Base-by-base conservation (phyloP, 352 stramenopile genomes). In the Pythium oligandrum region DNA sequence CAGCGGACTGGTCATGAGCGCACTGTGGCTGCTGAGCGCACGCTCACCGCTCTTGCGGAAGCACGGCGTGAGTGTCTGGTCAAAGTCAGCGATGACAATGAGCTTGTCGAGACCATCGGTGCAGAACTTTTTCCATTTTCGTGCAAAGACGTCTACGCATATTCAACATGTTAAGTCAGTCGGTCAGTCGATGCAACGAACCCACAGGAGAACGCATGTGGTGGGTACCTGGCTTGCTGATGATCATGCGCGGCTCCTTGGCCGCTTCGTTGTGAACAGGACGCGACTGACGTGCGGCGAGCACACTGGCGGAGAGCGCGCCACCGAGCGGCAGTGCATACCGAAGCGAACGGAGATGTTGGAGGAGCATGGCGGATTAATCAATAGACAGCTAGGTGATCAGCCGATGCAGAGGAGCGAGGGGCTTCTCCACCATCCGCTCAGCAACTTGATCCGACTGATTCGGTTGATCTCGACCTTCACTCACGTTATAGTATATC, bases 31-130 rank as follows among this genome's bases (percentile, higher is more conserved):
- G 38, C 57, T 73, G 33, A 57, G 36, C 3, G 53, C 67, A 11
- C 56, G 63, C 2, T 64, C 55, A 26, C 57, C 58, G 47, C 6
- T 26, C 4, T 67, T 61, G 36, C 79, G 86, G 63, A 73, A 86
- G 30, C 78, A 77, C 6, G 78, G 75, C 37, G 82, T 90, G 48
- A 93, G 66, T 39, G 83, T 93, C 30, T 89, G 83, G 61, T 93
- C 83, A 61, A 93, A 93, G 55, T 93, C 83, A 2, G 83, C 68
- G 52, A 93, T 93, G 51, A 93, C 75, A 37, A 93, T 60, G 32
- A 93, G 73, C 53, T 84, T 75, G 52, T 83, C 68, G 7, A 86
- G 53, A 37, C 79, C 73, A 40, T 88, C 79, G 33, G 64, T 75
- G 12, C 68, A 66, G 48, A 93, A 88, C 45, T 87, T 88, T 49